Evolutionary conservation across 2,329 filamentous ascomycete species (phyloP), one percentile per base, ranked within the genome.

Genomic region (Trichoderma semiorbis): DNA sequence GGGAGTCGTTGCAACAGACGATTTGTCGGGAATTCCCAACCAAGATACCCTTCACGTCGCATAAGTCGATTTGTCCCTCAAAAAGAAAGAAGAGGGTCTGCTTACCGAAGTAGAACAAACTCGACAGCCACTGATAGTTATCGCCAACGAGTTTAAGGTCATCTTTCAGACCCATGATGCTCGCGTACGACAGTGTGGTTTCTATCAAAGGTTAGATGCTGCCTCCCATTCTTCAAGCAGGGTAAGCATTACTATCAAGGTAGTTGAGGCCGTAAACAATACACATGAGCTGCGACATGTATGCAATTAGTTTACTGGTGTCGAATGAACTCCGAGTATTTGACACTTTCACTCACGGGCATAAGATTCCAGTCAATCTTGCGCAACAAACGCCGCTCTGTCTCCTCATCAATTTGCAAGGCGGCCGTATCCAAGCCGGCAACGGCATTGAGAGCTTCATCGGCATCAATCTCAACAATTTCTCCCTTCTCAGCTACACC

Each of bases 331-430:
- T 30, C 7, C 57, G 5, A 1, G 36, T 18, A 50, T 16, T 10
- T 55, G 57, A 53, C 11, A 32, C 8, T 21, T 10, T 3, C 16
- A 67, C 47, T 36, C 30, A 72, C 67, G 3, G 71, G 71, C 61
- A 72, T 72, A 11, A 72, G 60, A 14, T 72, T 70, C 68, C n/a
- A 26, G n/a, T 72, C 71, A 39, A 72, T 71, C 21, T 70, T 72
- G 61, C 71, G 67, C 50, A 72, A 39, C 12, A 72, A 26, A 34
- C 71, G 67, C n/a, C 68, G 36, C 39, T 71, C 68, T 4, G 71
- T 70, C 61, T 72, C 71, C 28, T 69, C 36, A 18, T 72, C 68
- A 24, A 72, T 39, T 10, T 65, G 36, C 5, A 72, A 11, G 6
- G 68, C 26, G 26, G 50, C 55, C 7, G 36, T 32, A 24, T 65